phyloP scores from a whole-genome alignment of 805 yeast genomes.

The Yarrowia hollandica region DNA sequence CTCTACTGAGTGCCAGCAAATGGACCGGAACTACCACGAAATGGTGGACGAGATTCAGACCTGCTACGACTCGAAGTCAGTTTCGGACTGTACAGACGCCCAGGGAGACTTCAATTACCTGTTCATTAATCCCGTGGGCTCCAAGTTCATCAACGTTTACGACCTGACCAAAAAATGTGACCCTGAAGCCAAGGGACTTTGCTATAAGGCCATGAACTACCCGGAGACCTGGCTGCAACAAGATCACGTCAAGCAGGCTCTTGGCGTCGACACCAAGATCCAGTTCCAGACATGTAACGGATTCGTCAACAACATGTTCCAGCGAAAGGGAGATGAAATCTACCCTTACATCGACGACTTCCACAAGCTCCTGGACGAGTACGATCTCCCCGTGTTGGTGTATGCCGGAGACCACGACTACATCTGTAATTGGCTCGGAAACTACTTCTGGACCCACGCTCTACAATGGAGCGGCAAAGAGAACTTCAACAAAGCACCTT shows the following conservation, averaged over 20 bases:
- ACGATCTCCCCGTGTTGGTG: constrained; percentile 68
- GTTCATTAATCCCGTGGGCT: neutral
- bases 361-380: constrained; percentile 57
- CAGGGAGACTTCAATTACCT: constrained; percentile 60
- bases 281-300: neutral
- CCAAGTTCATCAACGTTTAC: neutral
- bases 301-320: neutral
- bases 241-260: neutral
- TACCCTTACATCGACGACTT: constrained; percentile 59
- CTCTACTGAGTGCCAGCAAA: constrained; percentile 69
- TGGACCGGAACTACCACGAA: neutral
- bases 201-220: constrained; percentile 17
- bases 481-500: constrained; percentile 48
- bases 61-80: constrained; percentile 70
- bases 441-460: constrained; percentile 79
- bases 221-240: constrained; percentile 9
- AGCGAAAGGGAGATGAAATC: constrained; percentile 59
- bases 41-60: constrained; percentile 57
- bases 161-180: constrained; percentile 6
- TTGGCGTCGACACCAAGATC: neutral
- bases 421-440: constrained; percentile 92
- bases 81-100: constrained; percentile 84
- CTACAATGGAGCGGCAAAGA: constrained; percentile 63
- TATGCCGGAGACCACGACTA: constrained; percentile 94
- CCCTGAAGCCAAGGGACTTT: constrained; percentile 4